Percentiles rank a stretch among this genome's conserved stretches.
Evolutionary conservation across 2,329 filamentous ascomycete species (phyloP).

Genomic region (Xylaria sp.): DNA sequence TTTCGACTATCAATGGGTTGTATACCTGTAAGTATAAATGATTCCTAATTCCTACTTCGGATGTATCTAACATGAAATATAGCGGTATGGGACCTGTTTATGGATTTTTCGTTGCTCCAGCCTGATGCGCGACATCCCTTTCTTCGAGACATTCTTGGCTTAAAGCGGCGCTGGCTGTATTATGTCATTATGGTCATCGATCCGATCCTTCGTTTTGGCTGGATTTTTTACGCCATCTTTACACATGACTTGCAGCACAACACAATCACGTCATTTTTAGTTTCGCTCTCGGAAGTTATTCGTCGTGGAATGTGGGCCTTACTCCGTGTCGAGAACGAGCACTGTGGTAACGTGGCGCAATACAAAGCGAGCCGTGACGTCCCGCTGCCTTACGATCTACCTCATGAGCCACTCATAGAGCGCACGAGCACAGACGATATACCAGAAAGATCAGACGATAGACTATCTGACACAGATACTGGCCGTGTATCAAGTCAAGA

Average conservation of each 20-base stretch:
- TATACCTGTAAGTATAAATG: conserved; percentile 73
- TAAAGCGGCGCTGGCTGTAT: conserved; percentile 84
- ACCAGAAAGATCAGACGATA: conserved; percentile 23
- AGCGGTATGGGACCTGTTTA: conserved; percentile 92
- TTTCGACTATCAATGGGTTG: conserved; percentile 82
- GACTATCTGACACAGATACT: conserved; percentile 32
- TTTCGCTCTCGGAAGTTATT: conserved; percentile 81
- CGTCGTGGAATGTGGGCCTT: conserved; percentile 90
- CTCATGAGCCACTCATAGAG: conserved; percentile 56
- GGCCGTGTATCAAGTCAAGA: conserved; percentile 37
- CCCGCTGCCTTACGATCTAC: conserved; percentile 80
- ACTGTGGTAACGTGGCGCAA: conserved; percentile 89
- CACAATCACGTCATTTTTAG: conserved; percentile 80
- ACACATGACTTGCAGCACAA: conserved; percentile 83
- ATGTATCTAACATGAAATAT: neutral
- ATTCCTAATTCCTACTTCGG: neutral
- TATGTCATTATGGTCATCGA: conserved; percentile 86
- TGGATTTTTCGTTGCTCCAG: conserved; percentile 96
- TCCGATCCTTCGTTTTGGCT: conserved; percentile 87
- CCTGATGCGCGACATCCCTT: conserved; percentile 72
- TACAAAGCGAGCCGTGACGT: conserved; percentile 92
- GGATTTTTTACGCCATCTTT: conserved; percentile 93
- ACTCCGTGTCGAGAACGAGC: conserved; percentile 96
- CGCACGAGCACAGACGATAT: conserved; percentile 53
- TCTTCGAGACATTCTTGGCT: conserved; percentile 81